phyloP scores from a whole-genome alignment of 2,329 filamentous ascomycete genomes.

The Phoma sp. region DNA sequence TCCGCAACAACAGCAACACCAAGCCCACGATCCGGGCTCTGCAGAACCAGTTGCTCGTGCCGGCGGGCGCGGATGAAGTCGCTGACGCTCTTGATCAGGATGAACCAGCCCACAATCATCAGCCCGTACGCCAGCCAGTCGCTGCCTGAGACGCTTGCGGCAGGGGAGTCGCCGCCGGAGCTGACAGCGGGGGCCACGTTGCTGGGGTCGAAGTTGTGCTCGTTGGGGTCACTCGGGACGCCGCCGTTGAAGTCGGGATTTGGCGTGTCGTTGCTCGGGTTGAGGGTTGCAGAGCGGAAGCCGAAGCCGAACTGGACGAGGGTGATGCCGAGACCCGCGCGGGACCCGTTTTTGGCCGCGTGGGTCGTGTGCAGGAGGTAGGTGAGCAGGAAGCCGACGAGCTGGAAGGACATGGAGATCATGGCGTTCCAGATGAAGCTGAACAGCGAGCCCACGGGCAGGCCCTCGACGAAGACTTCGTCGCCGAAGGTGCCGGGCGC shows the following conservation, averaged over 20 bases:
- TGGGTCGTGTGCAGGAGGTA: conserved; percentile 98
- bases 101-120: conserved; percentile 99
- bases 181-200: conserved; percentile 56
- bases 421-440: conserved; percentile 88
- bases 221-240: conserved; percentile 83
- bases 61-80: conserved; percentile 87
- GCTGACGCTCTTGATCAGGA: conserved; percentile 89
- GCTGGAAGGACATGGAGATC: conserved; percentile 96
- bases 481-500: conserved; percentile 90
- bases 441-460: conserved; percentile 88
- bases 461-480: conserved; percentile 95
- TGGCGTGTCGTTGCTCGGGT: conserved; percentile 49
- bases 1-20: conserved; percentile 85
- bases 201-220: conserved; percentile 83
- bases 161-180: conserved; percentile 44
- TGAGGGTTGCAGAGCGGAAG: conserved; percentile 69
- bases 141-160: conserved; percentile 67
- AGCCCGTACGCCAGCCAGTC: conserved; percentile 92
- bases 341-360: conserved; percentile 95
- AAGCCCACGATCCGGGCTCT: conserved; percentile 88
- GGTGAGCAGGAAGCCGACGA: conserved; percentile 95
- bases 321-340: conserved; percentile 91
- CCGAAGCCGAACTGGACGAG: conserved; percentile 97
- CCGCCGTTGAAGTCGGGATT: conserved; percentile 61
- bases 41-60: conserved; percentile 91